A percentile compares a stretch with the other conserved stretches of the same genome.
Evolutionary conservation across 495 filamentous ascomycete genomes (phyloP).

Genomic region (Achaetomiella virescens): DNA sequence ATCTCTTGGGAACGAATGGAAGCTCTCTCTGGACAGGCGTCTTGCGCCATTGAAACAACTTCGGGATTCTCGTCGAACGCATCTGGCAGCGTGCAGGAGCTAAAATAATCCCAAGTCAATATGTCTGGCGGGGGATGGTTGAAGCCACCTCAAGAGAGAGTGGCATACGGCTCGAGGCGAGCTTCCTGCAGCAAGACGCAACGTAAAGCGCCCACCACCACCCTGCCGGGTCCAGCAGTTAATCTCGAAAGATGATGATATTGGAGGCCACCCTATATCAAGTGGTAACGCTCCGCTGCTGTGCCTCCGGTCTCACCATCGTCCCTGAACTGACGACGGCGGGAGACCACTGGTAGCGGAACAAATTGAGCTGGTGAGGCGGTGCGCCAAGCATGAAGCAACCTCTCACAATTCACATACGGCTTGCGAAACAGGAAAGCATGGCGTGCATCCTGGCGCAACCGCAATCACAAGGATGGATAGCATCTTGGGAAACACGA

Average conservation of each 20-base stretch:
- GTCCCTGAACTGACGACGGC: conserved; percentile 10
- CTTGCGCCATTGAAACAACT: conserved; percentile 3
- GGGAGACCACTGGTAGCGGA: conserved; percentile 6
- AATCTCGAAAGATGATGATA: conserved; percentile 8
- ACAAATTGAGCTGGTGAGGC: conserved; percentile 4
- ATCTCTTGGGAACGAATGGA: conserved; percentile 14
- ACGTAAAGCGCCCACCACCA: conserved; percentile 1
- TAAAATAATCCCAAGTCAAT: conserved; percentile 2
- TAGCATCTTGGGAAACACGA: background rate
- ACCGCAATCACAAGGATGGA: background rate
- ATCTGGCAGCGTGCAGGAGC: conserved; percentile 16
- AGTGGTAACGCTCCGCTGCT: conserved; percentile 9
- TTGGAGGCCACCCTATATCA: conserved; percentile 6
- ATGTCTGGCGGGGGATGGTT: background rate
- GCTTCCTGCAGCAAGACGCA: conserved; percentile 1
- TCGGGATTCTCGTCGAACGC: conserved; percentile 6
- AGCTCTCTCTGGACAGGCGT: background rate
- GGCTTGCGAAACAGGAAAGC: conserved; percentile 8
- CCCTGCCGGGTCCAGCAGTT: background rate
- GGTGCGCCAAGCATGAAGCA: conserved; percentile 6
- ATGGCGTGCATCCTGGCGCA: conserved; percentile 16
- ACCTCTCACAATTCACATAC: conserved; percentile 31
- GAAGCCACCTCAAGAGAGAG: background rate
- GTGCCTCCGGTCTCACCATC: conserved; percentile 16
- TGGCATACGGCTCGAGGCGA: conserved; percentile 10